A percentile compares a stretch with the other conserved stretches of the same genome.
Conservation (phyloP, 306 rosid genomes). For the Lathyrus aphaca region DNA sequence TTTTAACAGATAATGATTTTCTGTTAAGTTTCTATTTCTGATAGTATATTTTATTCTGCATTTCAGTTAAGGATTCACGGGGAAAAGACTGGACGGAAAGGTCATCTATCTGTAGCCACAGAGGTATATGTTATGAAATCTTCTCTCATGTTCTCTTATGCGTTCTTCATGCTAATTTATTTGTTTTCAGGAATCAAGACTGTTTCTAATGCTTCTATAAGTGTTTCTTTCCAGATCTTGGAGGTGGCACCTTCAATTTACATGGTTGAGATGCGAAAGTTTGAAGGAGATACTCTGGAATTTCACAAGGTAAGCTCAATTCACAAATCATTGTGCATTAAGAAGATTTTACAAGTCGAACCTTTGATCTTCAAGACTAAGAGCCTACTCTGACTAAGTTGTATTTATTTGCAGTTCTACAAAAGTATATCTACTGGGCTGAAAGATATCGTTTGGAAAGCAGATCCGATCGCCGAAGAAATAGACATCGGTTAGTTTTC, state of each 20-base stretch:
- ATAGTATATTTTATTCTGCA: slow-evolving; percentile 8
- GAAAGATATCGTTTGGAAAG: slow-evolving; percentile 89
- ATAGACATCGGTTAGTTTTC: slow-evolving; percentile 56
- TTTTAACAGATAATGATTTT: not conserved
- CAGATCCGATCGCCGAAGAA: slow-evolving; percentile 67
- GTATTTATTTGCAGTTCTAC: slow-evolving; percentile 68
- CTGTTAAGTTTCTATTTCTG: slow-evolving; percentile 32
- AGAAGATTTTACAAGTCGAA: not conserved
- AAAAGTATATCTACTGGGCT: slow-evolving; percentile 74
- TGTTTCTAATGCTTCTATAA: slow-evolving; percentile 24
- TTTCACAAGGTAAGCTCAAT: slow-evolving; percentile 69
- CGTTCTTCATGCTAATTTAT: not conserved
- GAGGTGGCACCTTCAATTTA: slow-evolving; percentile 93
- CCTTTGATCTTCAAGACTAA: not conserved
- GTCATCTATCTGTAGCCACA: slow-evolving; percentile 85
- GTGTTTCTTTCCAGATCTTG: slow-evolving; percentile 59
- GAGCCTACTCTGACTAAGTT: slow-evolving; percentile 28
- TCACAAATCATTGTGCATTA: not conserved
- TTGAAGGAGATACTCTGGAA: slow-evolving; percentile 91
- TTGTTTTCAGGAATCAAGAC: not conserved
- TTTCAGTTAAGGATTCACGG: slow-evolving; percentile 88
- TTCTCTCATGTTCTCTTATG: not conserved
- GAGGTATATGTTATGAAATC: slow-evolving; percentile 58
- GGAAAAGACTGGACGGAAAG: slow-evolving; percentile 89
- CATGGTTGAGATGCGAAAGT: slow-evolving; percentile 92